Evolutionary conservation across 352 stramenopile species (phyloP).

Genomic region (Pythium sp.): DNA sequence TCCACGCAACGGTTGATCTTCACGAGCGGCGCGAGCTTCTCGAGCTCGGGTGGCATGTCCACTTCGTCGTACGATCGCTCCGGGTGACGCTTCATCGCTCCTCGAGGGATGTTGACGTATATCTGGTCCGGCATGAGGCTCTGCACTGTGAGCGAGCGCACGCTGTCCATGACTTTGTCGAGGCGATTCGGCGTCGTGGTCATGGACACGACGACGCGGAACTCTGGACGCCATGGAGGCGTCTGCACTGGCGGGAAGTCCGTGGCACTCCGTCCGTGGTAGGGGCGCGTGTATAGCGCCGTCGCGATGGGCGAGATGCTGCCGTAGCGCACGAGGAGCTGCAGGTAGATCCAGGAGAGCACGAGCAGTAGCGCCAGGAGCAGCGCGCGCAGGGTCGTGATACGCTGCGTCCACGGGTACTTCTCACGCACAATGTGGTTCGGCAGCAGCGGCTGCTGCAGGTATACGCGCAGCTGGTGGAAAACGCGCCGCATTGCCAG

Average conservation of each 20-base stretch:
- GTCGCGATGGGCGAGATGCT: slow-evolving; percentile 73
- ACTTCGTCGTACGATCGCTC: slow-evolving; percentile 78
- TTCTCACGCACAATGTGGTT: slow-evolving; percentile 25
- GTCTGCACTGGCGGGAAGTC: slow-evolving; percentile 34
- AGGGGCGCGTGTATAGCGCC: slow-evolving; percentile 58
- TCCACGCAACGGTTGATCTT: slow-evolving; percentile 73
- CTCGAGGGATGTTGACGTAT: slow-evolving; percentile 72
- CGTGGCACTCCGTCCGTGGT: slow-evolving; percentile 36
- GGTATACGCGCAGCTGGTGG: slow-evolving; percentile 43
- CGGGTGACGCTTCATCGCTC: slow-evolving; percentile 72
- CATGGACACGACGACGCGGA: slow-evolving; percentile 80
- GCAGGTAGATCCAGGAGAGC: slow-evolving; percentile 52
- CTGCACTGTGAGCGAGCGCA: slow-evolving; percentile 57
- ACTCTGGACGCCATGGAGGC: slow-evolving; percentile 54
- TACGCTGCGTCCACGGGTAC: slow-evolving; percentile 32
- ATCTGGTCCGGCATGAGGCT: slow-evolving; percentile 69
- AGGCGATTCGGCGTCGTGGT: slow-evolving; percentile 73
- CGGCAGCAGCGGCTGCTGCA: slow-evolving; percentile 66
- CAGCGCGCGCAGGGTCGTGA: slow-evolving; percentile 42
- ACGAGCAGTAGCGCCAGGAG: slow-evolving; percentile 24
- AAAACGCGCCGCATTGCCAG: slow-evolving; percentile 22
- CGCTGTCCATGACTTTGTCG: slow-evolving; percentile 74
- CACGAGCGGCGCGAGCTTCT: slow-evolving; percentile 45
- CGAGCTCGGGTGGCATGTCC: slow-evolving; percentile 45
- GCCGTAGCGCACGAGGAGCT: slow-evolving; percentile 69